Evolutionary conservation across 306 rosid species (phyloP).

Genomic region (Corylus americana): DNA sequence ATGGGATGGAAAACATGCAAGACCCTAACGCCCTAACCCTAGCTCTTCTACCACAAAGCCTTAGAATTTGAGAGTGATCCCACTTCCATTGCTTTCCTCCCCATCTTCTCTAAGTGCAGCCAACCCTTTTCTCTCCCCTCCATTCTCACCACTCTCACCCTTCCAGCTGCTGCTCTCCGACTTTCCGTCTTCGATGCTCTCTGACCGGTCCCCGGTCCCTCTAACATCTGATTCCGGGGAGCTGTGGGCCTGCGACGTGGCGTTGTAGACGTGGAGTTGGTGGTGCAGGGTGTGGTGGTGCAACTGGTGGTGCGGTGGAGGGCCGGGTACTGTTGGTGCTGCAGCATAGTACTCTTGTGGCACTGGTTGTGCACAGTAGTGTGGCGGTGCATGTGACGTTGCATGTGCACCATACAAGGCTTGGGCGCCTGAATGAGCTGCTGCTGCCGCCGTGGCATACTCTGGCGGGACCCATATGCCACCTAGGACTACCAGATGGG

Average conservation of each 20-base stretch:
- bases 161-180: conserved; percentile 98
- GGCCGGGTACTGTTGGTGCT: conserved; percentile 39
- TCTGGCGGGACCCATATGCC: conserved; percentile 98
- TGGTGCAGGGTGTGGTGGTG: conserved; percentile 64
- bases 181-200: conserved; percentile 94
- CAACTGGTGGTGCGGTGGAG: conserved; percentile 46
- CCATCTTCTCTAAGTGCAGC: conserved; percentile 48
- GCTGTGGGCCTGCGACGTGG: conserved; percentile 48
- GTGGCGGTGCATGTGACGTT: conserved; percentile 63
- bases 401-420: conserved; percentile 75
- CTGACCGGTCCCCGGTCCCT: conserved; percentile 61
- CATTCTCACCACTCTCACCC: conserved; percentile 80
- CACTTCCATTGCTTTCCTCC: conserved; percentile 76
- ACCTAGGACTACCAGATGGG: conserved; percentile 83
- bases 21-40: conserved; percentile 32
- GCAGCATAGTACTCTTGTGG: conserved; percentile 76
- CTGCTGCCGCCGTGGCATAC: conserved; percentile 60
- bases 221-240: conserved; percentile 59
- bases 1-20: conserved; percentile 22
- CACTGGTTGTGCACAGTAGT: conserved; percentile 63
- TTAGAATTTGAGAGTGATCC: conserved; percentile 84
- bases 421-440: conserved; percentile 55
- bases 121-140: conserved; percentile 60
- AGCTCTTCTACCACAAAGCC: conserved; percentile 13
- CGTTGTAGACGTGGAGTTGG: conserved; percentile 71